Base-by-base conservation (phyloP, 345 rosid species). In the Leavenworthia alabamica region DNA sequence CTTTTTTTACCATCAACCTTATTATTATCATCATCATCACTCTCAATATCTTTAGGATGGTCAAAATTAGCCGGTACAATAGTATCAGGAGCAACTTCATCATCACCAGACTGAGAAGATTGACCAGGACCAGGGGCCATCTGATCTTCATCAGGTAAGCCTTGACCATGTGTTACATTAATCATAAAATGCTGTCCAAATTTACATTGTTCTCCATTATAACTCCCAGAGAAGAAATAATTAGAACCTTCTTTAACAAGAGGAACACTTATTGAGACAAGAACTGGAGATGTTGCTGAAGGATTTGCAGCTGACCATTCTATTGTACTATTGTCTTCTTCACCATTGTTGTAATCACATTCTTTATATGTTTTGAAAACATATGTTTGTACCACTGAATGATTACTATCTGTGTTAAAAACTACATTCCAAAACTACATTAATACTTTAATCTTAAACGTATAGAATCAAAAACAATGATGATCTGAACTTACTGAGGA, bases 351-450 rank as follows among this genome's bases (percentile, higher is more conserved):
- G 71, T 82, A 77, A 45, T 93, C 89, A 48, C 99, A 93, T 11
- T 62, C 56, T 56, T 79, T 75, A 80, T 85, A 89, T 0, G 85
- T 87, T 32, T 96, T 86, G 51, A 55, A 9, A 56, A 87, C 88
- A 81, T 85, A 86, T 6, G 99, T 93, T 22, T 87, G 94, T 12
- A 87, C 80, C 10, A 93, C 86, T 1, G 99, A 87, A 70, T 89
- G 99, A 70, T 89, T 93, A 41, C 55, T 89, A 33, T 93, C 83
- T n/a, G 99, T 89, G 74, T 87, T 86, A 48, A 93, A 93, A 24
- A 87, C 99, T 93, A 85, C 79, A 71, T 13, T 0, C 28, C 23
- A 63, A 63, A 16, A 48, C 2, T n/a, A 33, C 16, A n/a, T n/a
- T n/a, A n/a, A n/a, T n/a, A n/a, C n/a, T n/a, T n/a, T n/a, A n/a